Percentiles rank a stretch among this genome's conserved stretches.
phyloP scores from a whole-genome alignment of 176 grass and related monocot species.

The Sorghum bicolor region DNA sequence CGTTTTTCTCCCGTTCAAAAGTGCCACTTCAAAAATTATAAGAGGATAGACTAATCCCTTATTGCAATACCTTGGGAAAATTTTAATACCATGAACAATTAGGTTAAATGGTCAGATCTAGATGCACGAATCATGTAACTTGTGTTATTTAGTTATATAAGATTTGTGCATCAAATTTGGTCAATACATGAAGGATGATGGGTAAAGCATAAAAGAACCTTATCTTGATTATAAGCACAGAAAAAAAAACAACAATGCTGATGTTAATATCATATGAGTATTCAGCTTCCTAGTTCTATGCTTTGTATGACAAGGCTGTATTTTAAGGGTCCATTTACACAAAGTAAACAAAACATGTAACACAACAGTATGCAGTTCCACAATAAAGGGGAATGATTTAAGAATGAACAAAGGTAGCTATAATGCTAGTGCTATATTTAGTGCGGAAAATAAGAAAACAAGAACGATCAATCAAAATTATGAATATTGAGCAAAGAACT shows the following conservation, averaged over 20 bases:
- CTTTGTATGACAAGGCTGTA: background rate
- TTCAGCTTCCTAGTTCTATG: too few species aligned
- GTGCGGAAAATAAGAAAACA: background rate
- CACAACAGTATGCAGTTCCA: background rate
- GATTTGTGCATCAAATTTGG: background rate
- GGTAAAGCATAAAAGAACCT: background rate
- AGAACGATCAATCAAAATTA: background rate
- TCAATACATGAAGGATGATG: background rate
- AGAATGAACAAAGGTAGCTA: background rate
- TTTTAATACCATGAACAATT: background rate
- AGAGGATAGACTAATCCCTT: background rate
- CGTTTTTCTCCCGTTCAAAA: background rate
- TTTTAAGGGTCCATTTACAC: background rate
- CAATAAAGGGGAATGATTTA: background rate
- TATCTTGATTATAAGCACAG: background rate
- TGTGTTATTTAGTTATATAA: background rate
- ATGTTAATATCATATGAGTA: background rate
- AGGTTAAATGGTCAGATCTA: background rate
- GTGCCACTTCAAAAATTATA: background rate
- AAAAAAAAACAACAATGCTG: background rate
- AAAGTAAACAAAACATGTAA: background rate
- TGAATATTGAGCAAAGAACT: constrained; percentile 22
- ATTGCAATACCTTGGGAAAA: background rate
- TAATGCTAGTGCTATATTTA: background rate
- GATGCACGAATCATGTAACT: background rate